Evolutionary conservation across 192 early-diverging fungal genomes (phyloP).

Genomic region (Lobulomyces angularis): DNA sequence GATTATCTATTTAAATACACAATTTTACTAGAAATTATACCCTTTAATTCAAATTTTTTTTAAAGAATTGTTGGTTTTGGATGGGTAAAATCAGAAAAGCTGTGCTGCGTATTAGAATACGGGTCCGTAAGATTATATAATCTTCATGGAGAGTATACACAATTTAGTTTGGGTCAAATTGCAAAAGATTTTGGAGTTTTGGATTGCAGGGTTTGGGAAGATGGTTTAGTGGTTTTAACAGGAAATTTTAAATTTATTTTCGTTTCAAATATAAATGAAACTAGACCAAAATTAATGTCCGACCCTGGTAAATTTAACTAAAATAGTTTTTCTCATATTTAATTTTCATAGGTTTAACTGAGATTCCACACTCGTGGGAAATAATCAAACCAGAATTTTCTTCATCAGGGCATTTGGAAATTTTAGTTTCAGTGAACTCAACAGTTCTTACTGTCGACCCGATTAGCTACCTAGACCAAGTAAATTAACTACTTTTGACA

Average conservation of each 20-base stretch:
- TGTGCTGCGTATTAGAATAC: constrained; percentile 78
- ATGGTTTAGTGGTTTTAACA: constrained; percentile 86
- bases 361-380: constrained; percentile 71
- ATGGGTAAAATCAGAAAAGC: constrained; percentile 79
- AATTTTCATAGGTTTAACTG: constrained; percentile 29
- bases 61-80: constrained; percentile 83
- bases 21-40: no score
- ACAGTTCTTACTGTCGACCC: constrained; percentile 80
- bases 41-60: no score
- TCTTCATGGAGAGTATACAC: constrained; percentile 66
- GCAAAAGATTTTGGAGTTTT: constrained; percentile 69
- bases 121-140: constrained; percentile 71
- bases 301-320: constrained; percentile 35
- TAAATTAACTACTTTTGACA: no score
- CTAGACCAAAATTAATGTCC: constrained; percentile 63
- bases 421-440: constrained; percentile 59
- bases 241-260: constrained; percentile 68
- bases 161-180: constrained; percentile 70
- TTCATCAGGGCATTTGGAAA: constrained; percentile 79
- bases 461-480: constrained; percentile 66
- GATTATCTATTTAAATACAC: no score
- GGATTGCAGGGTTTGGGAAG: constrained; percentile 79
- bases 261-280: constrained; percentile 74
- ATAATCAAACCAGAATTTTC: constrained; percentile 79
- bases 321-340: not conserved